A percentile compares a stretch with the other conserved stretches of the same genome.
These are phyloP conservation scores for Paradendryphiella salina DNA, from an alignment of 2,329 filamentous ascomycete species.

Conservation along the genomic window DNA sequence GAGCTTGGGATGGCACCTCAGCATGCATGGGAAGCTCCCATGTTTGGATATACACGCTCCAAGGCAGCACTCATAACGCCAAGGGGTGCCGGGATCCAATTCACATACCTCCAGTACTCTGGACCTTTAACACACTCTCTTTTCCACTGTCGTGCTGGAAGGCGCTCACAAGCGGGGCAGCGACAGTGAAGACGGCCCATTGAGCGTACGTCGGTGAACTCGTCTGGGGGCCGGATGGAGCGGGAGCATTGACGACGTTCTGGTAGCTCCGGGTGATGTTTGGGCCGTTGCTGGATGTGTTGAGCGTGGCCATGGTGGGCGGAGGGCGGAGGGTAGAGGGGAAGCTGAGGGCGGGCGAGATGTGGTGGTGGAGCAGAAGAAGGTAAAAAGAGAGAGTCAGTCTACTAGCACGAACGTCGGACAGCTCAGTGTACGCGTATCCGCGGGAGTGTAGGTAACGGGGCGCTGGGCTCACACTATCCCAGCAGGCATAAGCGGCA, in stretches of 20 bases:
- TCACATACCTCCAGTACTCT: constrained; percentile 78
- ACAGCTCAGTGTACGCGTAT: constrained; percentile 15
- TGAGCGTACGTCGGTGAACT: constrained; percentile 81
- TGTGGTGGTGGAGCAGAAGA: not conserved
- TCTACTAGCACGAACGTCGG: not conserved
- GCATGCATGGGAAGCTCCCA: constrained; percentile 5
- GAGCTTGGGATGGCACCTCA: constrained; percentile 18
- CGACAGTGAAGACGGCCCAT: constrained; percentile 94
- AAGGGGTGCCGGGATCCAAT: not conserved
- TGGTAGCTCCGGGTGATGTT: constrained; percentile 64
- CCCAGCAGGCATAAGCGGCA: constrained; percentile 1
- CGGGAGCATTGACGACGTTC: constrained; percentile 64
- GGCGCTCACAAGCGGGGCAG: constrained; percentile 86
- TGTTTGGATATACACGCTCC: not conserved
- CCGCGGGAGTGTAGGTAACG: constrained; percentile 9
- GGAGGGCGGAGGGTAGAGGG: constrained; percentile 14
- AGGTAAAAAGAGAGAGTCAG: not conserved
- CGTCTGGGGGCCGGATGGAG: constrained; percentile 59
- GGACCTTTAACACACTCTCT: constrained; percentile 94
- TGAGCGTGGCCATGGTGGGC: constrained; percentile 71
- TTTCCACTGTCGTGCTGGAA: constrained; percentile 86
- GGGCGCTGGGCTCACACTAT: constrained; percentile 1
- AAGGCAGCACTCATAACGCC: not conserved
- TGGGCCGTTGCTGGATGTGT: constrained; percentile 58
- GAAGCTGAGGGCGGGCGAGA: constrained; percentile 13